phyloP scores from a whole-genome alignment of 1,139 yeast species.

The Suhomyces chickasaworum region DNA sequence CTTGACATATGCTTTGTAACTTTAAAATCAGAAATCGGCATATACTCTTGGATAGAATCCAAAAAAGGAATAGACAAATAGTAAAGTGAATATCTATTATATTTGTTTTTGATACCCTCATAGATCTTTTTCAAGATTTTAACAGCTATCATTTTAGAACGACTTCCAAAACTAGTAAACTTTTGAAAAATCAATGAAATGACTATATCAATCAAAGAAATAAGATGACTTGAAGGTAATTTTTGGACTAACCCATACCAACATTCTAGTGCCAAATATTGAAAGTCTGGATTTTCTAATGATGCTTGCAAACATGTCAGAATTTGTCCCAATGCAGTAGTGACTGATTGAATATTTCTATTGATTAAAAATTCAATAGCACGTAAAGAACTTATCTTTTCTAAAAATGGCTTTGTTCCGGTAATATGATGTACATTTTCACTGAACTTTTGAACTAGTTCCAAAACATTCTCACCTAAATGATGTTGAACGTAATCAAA shows the following conservation, averaged over 20 bases:
- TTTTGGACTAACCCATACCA: slow-evolving; percentile 61
- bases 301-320: slow-evolving; percentile 86
- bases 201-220: slow-evolving; percentile 48
- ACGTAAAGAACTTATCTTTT: slow-evolving; percentile 68
- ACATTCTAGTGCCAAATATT: slow-evolving; percentile 63
- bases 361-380: slow-evolving; percentile 73
- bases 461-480: slow-evolving; percentile 64
- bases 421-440: slow-evolving; percentile 74
- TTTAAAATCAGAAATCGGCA: slow-evolving; percentile 22
- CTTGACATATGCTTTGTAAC: slow-evolving; percentile 31
- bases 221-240: slow-evolving; percentile 54
- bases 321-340: slow-evolving; percentile 84
- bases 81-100: slow-evolving; percentile 46
- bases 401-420: slow-evolving; percentile 71
- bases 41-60: slow-evolving; percentile 19
- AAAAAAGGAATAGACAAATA: slow-evolving; percentile 52
- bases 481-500: slow-evolving; percentile 26
- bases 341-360: slow-evolving; percentile 61
- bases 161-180: slow-evolving; percentile 53
- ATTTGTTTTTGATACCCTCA: slow-evolving; percentile 34
- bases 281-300: slow-evolving; percentile 62
- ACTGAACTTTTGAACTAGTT: slow-evolving; percentile 77
- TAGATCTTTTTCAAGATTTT: slow-evolving; percentile 47
- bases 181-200: slow-evolving; percentile 58
- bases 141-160: slow-evolving; percentile 49